These are phyloP conservation scores for Globisporangium nodosum DNA, from an alignment of 352 stramenopile species.

Conservation along the genomic window DNA sequence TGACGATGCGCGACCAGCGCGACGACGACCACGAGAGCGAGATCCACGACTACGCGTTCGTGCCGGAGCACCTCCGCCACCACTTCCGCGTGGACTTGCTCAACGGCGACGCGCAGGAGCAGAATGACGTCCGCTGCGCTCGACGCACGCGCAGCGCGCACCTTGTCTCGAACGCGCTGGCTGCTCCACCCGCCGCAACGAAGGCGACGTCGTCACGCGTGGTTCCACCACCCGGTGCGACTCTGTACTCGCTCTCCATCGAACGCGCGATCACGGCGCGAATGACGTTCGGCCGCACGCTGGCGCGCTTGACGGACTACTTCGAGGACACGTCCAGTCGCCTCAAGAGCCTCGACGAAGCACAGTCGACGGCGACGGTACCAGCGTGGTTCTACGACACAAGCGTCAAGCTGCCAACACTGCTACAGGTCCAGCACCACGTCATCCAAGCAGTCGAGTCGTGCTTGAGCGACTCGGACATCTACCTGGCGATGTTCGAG, in stretches of 20 bases:
- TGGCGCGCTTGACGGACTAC: slow-evolving; percentile 33
- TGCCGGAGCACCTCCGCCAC: slow-evolving; percentile 36
- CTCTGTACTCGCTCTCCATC: slow-evolving; percentile 46
- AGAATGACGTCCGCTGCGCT: slow-evolving; percentile 24
- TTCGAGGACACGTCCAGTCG: slow-evolving; percentile 22
- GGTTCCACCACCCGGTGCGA: not conserved
- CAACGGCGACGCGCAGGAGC: slow-evolving; percentile 13
- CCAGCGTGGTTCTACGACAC: slow-evolving; percentile 10
- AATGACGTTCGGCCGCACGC: slow-evolving; percentile 41
- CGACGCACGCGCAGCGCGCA: slow-evolving; percentile 47
- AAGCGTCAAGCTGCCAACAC: slow-evolving; percentile 35
- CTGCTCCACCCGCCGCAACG: not conserved
- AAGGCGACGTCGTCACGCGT: not conserved
- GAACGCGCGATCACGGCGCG: slow-evolving; percentile 49
- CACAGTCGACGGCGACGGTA: slow-evolving; percentile 2
- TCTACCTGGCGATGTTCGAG: slow-evolving; percentile 69
- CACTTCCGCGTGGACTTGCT: slow-evolving; percentile 32
- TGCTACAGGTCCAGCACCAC: slow-evolving; percentile 56
- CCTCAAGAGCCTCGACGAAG: slow-evolving; percentile 25
- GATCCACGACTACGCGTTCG: slow-evolving; percentile 24
- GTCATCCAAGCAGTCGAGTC: slow-evolving; percentile 45
- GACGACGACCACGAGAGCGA: not conserved
- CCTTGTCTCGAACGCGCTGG: slow-evolving; percentile 29
- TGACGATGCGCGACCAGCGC: too few relatives aligned
- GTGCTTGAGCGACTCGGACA: slow-evolving; percentile 62